A percentile compares a stretch with the other conserved stretches of the same genome.
Conservation (phyloP, 148 eudicot genomes). For the Chenopodium quinoa region DNA sequence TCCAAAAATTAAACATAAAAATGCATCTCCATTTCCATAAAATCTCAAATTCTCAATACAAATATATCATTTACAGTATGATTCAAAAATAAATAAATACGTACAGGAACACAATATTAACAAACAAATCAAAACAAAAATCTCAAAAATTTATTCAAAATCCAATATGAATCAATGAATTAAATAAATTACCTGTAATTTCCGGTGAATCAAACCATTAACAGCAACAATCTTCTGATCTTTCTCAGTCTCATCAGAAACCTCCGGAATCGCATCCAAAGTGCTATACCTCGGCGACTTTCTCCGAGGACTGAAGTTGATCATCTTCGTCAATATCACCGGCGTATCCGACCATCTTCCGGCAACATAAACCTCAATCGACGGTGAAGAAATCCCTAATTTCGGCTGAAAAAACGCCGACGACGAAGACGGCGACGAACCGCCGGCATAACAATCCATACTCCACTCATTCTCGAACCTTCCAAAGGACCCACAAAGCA, state of each 20-base stretch:
- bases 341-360: conserved; percentile 75
- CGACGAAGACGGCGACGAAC: conserved; percentile 42
- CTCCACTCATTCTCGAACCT: conserved; percentile 63
- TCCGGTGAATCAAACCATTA: conserved; percentile 40
- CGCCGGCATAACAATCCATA: conserved; percentile 57
- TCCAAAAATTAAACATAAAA: background rate
- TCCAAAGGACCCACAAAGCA: conserved; percentile 72
- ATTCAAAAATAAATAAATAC: too few relatives aligned
- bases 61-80: too few relatives aligned
- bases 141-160: too few relatives aligned
- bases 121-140: too few relatives aligned
- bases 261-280: conserved; percentile 74
- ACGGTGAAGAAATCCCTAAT: conserved; percentile 54
- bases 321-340: conserved; percentile 72
- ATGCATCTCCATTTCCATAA: background rate
- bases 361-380: conserved; percentile 84
- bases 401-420: conserved; percentile 62
- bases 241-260: conserved; percentile 68
- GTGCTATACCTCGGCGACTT: conserved; percentile 36
- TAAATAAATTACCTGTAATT: conserved; percentile 45
- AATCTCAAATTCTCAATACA: background rate
- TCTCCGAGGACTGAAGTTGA: conserved; percentile 61
- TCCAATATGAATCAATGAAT: too few relatives aligned
- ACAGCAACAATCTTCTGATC: conserved; percentile 28
- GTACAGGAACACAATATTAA: too few relatives aligned